Evolutionary conservation across 108 stramenopile species (phyloP), one percentile per base, ranked within the genome.

Genomic region (Aurantiochytrium sp.): DNA sequence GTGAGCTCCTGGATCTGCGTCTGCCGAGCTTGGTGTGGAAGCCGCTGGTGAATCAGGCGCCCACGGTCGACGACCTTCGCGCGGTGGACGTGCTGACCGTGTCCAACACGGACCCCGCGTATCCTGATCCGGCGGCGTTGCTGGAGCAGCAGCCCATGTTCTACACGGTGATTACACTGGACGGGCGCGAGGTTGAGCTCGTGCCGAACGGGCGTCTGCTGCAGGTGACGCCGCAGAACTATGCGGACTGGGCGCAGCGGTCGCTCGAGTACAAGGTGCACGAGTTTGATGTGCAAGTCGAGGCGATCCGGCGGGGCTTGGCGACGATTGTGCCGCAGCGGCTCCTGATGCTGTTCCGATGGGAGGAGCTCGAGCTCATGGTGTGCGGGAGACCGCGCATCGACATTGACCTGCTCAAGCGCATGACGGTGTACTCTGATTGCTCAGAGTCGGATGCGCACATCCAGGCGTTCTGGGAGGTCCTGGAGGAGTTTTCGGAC

Each of bases 401-500:
- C 36, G 93, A 94, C 89, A 88, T 93, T 10, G 86, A 69, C 32
- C 65, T 90, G 31, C 92, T 93, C 91, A 69, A 88, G 69, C 69
- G 52, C 59, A 87, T 90, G 68, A 94, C 93, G 31, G 89, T 90
- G 45, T 91, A 91, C 55, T 89, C 68, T 32, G 55, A 90, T 22
- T 92, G 53, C 19, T 42, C 52, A 8, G 54, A 88, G 52, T 86
- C 89, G 41, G 90, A 89, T 37, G 55, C 68, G 17, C 90, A 91
- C 36, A 68, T 94, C 1, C 37, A 86, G 89, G 37, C 89, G 31
- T 93, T 94, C 89, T 94, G 93, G 93, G 45, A 90, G 52, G 93
- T 93, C 48, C 50, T 94, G 37, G 92, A 88, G 19, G 55, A 90
- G 21, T 68, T 93, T 15, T 89, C 88, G 31, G 89, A 90, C 27